phyloP scores from a whole-genome alignment of 2,329 filamentous ascomycete genomes.

The Mycogone perniciosa region DNA sequence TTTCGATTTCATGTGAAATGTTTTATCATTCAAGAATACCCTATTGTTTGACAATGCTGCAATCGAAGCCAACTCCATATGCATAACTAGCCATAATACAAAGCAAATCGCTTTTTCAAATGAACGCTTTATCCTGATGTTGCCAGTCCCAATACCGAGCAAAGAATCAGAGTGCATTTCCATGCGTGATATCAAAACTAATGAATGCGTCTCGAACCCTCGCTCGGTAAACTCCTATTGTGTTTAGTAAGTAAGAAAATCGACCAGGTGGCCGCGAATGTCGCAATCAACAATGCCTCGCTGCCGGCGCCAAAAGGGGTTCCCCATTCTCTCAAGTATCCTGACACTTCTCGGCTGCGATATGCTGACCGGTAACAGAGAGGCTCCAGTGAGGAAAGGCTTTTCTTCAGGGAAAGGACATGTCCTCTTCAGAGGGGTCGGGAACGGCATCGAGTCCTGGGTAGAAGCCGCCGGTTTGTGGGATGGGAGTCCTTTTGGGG shows the following conservation, averaged over 20 bases:
- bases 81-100: slow-evolving; percentile 7
- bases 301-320: slow-evolving; percentile 7
- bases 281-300: slow-evolving; percentile 4
- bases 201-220: background rate
- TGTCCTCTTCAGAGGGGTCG: too few species aligned
- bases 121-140: slow-evolving; percentile 10
- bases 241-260: background rate
- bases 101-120: slow-evolving; percentile 12
- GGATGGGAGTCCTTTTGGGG: background rate
- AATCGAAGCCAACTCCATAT: slow-evolving; percentile 1
- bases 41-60: background rate
- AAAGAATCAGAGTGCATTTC: background rate
- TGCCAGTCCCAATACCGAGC: background rate
- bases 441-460: too few species aligned
- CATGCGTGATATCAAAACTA: slow-evolving; percentile 8
- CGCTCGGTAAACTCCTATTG: background rate
- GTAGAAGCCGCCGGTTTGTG: too few species aligned
- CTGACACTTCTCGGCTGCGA: background rate
- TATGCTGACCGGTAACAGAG: background rate
- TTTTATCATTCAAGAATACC: too few species aligned
- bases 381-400: background rate
- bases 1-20: too few species aligned
- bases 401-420: too few species aligned
- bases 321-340: background rate
- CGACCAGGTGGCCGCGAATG: slow-evolving; percentile 3